phyloP scores from a whole-genome alignment of 345 rosid species.

The Corchorus capsularis region DNA sequence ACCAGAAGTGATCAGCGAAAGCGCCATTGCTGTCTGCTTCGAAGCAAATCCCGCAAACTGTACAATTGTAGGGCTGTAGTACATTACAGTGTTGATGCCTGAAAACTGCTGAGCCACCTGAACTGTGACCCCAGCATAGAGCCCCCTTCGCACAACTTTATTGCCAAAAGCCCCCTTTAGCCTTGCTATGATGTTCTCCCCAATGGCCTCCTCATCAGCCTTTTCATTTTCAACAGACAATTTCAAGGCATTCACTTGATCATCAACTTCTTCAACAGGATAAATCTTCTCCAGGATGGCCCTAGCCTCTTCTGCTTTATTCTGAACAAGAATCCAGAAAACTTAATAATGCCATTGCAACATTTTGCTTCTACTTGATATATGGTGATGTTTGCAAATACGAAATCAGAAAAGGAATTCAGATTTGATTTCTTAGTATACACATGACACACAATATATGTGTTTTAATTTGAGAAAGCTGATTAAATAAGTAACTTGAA shows the following conservation, averaged over 20 bases:
- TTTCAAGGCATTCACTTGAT: slow-evolving; percentile 49
- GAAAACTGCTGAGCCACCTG: slow-evolving; percentile 91
- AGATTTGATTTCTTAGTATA: too few relatives aligned
- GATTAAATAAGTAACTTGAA: too few relatives aligned
- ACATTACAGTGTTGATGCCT: slow-evolving; percentile 91
- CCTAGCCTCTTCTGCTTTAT: slow-evolving; percentile 54
- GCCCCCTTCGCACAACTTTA: slow-evolving; percentile 58
- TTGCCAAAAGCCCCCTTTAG: slow-evolving; percentile 63
- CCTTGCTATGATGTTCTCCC: slow-evolving; percentile 47
- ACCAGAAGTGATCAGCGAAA: slow-evolving; percentile 80
- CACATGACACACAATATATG: too few relatives aligned
- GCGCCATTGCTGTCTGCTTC: slow-evolving; percentile 68
- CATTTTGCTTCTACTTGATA: not conserved
- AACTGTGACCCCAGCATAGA: slow-evolving; percentile 75
- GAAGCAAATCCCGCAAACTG: slow-evolving; percentile 92
- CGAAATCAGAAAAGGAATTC: not conserved
- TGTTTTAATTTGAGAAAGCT: too few relatives aligned
- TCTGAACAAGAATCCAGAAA: slow-evolving; percentile 30
- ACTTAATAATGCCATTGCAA: not conserved
- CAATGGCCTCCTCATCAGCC: slow-evolving; percentile 50
- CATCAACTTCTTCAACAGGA: slow-evolving; percentile 61
- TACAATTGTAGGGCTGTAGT: slow-evolving; percentile 78
- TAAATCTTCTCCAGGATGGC: slow-evolving; percentile 63
- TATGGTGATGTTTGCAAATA: not conserved
- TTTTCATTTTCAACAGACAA: slow-evolving; percentile 60